Base-by-base conservation (phyloP, 2,329 filamentous ascomycete species). In the Colletotrichum acutatum region DNA sequence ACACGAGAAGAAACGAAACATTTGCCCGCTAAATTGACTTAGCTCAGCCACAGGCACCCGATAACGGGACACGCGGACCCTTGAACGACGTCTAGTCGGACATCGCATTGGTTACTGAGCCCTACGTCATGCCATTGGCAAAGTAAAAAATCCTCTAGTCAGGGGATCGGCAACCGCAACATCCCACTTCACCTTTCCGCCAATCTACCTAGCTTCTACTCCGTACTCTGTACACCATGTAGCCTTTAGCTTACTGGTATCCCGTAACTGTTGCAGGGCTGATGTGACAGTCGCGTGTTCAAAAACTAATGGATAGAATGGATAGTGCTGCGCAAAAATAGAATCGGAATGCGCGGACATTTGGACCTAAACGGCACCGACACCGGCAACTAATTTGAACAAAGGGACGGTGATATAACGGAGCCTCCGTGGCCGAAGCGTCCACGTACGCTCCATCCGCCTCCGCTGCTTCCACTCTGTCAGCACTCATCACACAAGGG, bases 1-100 rank as follows among this genome's bases (percentile, higher is more conserved):
- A 68, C 46, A 46, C 34, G 49, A 57, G 22, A 28, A 12, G 46
- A 73, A 73, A 71, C 71, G 71, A 71, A 73, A 71, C 66, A 71
- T 62, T 53, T 49, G 24, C 28, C 66, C 60, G 65, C 70, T 53
- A 26, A 12, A 42, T 49, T 64, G 56, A 57, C 56, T 73, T 66
- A 53, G 66, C 67, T 58, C 71, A 71, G 71, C 71, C 71, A 71
- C 61, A 12, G 22, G 49, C 66, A 22, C 26, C 71, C 67, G 56
- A 42, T 49, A 66, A 62, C 60, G 56, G 56, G 67, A 73, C 60
- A 66, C 56, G 71, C 56, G 61, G 56, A 56, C 66, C 54, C 49
- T 57, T 64, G 37, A n/a, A 12, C 14, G 28, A 34, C 61, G 59
- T 54, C 52, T 34, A 37, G n/a, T 53, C 32, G 24, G 19, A 30